Conservation (phyloP, 2,329 filamentous ascomycete species). For the Daldinia sp. region DNA sequence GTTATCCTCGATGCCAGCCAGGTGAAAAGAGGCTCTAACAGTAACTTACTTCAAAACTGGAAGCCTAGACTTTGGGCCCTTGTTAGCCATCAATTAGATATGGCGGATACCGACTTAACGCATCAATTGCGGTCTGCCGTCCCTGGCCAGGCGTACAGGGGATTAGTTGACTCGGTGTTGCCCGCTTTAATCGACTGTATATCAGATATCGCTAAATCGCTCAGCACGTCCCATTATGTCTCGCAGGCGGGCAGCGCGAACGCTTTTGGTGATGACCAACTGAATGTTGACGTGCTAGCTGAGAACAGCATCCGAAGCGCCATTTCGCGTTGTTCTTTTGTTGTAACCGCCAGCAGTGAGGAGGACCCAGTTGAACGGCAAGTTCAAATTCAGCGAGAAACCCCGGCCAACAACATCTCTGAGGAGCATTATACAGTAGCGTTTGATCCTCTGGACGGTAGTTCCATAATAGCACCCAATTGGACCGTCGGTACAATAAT, state of each 20-base stretch:
- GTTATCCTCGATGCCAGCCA: too few relatives aligned
- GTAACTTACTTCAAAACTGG: neutral
- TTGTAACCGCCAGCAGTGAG: slow-evolving; percentile 65
- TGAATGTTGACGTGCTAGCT: slow-evolving; percentile 64
- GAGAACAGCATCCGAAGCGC: slow-evolving; percentile 58
- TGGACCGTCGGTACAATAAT: slow-evolving; percentile 68
- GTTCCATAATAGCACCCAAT: slow-evolving; percentile 66
- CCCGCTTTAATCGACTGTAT: slow-evolving; percentile 58
- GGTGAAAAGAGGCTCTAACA: neutral
- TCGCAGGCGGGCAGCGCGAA: slow-evolving; percentile 60
- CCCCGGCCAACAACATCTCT: neutral
- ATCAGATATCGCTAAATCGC: slow-evolving; percentile 53
- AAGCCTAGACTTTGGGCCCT: neutral
- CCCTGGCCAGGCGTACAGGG: slow-evolving; percentile 24
- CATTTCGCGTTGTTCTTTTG: slow-evolving; percentile 54
- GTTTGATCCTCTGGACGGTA: slow-evolving; percentile 71
- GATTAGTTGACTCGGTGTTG: slow-evolving; percentile 56
- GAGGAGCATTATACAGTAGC: slow-evolving; percentile 64
- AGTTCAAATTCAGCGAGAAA: slow-evolving; percentile 30
- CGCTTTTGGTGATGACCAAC: slow-evolving; percentile 66
- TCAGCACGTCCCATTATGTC: slow-evolving; percentile 57
- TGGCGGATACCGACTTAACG: slow-evolving; percentile 7
- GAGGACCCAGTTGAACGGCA: slow-evolving; percentile 64
- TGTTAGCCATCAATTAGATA: neutral
- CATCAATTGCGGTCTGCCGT: slow-evolving; percentile 19